phyloP scores from a whole-genome alignment of 805 yeast genomes.

The Nakazawaea wyomingensis region DNA sequence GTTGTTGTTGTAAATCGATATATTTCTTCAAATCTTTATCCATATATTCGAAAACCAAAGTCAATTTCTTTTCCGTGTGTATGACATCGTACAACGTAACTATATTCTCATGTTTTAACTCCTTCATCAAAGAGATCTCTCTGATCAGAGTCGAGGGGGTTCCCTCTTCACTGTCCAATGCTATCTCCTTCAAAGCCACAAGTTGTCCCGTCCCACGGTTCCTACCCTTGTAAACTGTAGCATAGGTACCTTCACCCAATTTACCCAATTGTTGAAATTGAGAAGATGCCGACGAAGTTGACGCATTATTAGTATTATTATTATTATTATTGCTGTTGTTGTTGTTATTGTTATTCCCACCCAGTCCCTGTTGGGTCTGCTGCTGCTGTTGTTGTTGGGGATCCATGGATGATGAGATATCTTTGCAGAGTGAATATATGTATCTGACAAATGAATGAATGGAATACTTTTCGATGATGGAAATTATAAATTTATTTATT shows the following conservation, averaged over 20 bases:
- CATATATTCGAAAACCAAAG: constrained; percentile 88
- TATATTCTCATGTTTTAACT: constrained; percentile 86
- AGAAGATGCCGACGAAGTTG: constrained; percentile 1
- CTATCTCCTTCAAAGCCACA: constrained; percentile 93
- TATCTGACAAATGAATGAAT: too few relatives aligned
- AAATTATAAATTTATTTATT: too few relatives aligned
- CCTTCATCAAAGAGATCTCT: constrained; percentile 93
- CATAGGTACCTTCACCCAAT: constrained; percentile 93
- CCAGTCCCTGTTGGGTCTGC: neutral
- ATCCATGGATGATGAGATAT: neutral
- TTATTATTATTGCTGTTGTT: too few relatives aligned
- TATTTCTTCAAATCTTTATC: constrained; percentile 90
- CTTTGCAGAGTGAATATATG: too few relatives aligned
- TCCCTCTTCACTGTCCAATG: constrained; percentile 93
- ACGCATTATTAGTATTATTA: neutral
- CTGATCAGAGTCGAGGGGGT: constrained; percentile 98
- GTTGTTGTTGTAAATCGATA: constrained; percentile 72
- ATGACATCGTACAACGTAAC: constrained; percentile 92
- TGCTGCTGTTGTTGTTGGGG: too few relatives aligned
- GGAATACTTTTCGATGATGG: neutral
- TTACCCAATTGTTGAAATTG: constrained; percentile 50
- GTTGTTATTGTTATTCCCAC: neutral
- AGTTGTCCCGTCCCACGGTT: constrained; percentile 81
- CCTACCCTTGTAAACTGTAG: constrained; percentile 95
- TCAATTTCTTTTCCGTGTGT: constrained; percentile 93